Base-by-base conservation (phyloP, 2,329 filamentous ascomycete species). In the Alternaria longipes region DNA sequence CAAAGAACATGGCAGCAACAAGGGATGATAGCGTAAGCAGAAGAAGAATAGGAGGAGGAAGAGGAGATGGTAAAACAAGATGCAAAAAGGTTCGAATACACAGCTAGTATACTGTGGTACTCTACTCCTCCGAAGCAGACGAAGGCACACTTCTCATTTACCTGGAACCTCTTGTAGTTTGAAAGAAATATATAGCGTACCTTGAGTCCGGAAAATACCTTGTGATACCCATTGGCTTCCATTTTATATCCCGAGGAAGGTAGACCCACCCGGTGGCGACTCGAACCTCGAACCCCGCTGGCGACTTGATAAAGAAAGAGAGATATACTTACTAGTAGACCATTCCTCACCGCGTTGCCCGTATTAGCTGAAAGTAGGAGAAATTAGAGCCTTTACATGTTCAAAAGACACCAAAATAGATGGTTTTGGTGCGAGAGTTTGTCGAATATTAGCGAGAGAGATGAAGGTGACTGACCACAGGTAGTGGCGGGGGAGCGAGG, bases 361-460 rank as follows among this genome's bases (percentile, higher is more conserved):
- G 40, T 42, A 2, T 12, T 42, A 16, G 20, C 32, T 50, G 51
- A 32, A 44, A 54, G 14, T 5, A 8, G 26, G 20, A 8, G 5
- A 8, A 34, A 5, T 36, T 42, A 7, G 14, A 42, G n/a, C 12
- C 26, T 12, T 24, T 45, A 44, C 44, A 54, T 54, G 14, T 50
- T 50, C 28, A n/a, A 36, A 7, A 20, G 32, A 36, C 46, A 14
- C 38, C 2, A 54, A 40, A 5, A 22, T 41, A 30, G 40, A 9
- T 20, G 20, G 26, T 5, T 45, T 30, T 16, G 18, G 12, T 34
- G 51, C 24, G 40, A 28, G 20, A 12, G 38, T 54, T 22, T 26
- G 26, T 54, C n/a, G 18, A 28, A 24, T 24, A 26, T 54, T 44
- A 54, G 40, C 40, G 51, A 54, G 38, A 41, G 38, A 50, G 14